A percentile compares a stretch with the other conserved stretches of the same genome.
phyloP scores from a whole-genome alignment of 2,329 filamentous ascomycete genomes.

The Aureobasidium melanogenum region DNA sequence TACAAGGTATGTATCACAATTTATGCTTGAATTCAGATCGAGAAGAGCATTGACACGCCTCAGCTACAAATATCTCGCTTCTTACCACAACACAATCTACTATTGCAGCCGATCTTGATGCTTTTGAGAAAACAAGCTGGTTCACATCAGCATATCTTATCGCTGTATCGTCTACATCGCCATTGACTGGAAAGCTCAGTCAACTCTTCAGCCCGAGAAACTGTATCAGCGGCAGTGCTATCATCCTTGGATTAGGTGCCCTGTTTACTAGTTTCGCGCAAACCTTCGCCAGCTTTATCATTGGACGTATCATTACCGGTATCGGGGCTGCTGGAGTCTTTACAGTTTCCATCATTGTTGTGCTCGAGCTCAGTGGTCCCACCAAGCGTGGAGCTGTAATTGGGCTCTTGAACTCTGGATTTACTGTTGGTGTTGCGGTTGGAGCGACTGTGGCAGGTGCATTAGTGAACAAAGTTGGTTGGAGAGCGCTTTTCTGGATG shows the following conservation, averaged over 20 bases:
- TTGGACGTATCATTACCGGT: conserved; percentile 60
- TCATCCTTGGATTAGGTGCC: conserved; percentile 52
- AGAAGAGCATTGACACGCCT: not conserved
- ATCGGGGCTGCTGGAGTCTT: conserved; percentile 63
- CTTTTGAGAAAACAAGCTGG: conserved; percentile 67
- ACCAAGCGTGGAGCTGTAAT: conserved; percentile 63
- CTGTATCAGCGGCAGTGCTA: conserved; percentile 55
- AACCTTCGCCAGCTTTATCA: conserved; percentile 54
- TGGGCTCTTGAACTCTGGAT: conserved; percentile 63
- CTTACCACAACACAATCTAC: conserved; percentile 72
- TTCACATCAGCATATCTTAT: conserved; percentile 72
- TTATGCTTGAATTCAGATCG: too few species aligned
- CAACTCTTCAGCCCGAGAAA: conserved; percentile 62
- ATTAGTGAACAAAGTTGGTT: conserved; percentile 55
- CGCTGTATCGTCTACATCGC: conserved; percentile 50
- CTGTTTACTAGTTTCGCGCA: conserved; percentile 54
- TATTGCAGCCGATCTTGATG: conserved; percentile 66
- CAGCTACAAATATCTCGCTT: conserved; percentile 64
- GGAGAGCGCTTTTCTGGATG: conserved; percentile 65
- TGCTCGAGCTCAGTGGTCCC: conserved; percentile 62
- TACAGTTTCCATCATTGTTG: conserved; percentile 64
- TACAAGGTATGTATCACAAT: conserved; percentile 18
- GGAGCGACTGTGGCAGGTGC: conserved; percentile 64
- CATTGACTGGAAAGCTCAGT: conserved; percentile 62
- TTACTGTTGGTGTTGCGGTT: conserved; percentile 61